A percentile compares a stretch with the other conserved stretches of the same genome.
Conservation (phyloP, 2,329 filamentous ascomycete species). For the Claviceps pazoutovae region DNA sequence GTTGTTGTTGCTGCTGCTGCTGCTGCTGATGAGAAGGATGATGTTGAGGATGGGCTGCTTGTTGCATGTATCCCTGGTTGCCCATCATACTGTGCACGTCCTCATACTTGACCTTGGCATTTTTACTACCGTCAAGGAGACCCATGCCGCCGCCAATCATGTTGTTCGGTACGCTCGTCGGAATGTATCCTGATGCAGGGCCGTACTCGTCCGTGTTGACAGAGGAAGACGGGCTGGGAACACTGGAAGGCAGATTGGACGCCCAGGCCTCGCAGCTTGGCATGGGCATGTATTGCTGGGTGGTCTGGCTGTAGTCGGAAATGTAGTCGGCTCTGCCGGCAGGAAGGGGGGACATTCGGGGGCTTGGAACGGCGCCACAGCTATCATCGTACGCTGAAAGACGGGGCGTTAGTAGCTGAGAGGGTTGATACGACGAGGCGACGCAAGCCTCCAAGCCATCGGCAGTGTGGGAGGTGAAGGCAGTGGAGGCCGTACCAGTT, state of each 20-base stretch:
- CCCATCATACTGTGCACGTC: conserved; percentile 17
- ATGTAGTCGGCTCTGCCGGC: conserved; percentile 27
- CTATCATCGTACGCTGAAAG: conserved; percentile 25
- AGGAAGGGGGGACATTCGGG: conserved; percentile 31
- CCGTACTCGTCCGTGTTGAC: conserved; percentile 33
- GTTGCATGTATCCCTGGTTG: conserved; percentile 14
- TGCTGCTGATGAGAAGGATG: conserved; percentile 3
- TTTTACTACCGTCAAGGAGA: conserved; percentile 18
- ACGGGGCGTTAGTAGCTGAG: conserved; percentile 10
- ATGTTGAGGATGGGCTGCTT: conserved; percentile 1
- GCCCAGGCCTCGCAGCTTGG: conserved; percentile 35
- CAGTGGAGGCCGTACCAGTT: conserved; percentile 22
- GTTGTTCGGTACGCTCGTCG: conserved; percentile 32
- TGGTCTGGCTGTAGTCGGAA: conserved; percentile 23
- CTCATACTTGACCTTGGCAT: conserved; percentile 27
- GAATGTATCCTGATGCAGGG: conserved; percentile 27
- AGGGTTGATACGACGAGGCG: not conserved
- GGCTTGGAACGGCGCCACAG: conserved; percentile 27
- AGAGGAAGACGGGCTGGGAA: conserved; percentile 38
- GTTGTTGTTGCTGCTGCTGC: conserved; percentile 16
- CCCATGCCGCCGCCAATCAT: conserved; percentile 18
- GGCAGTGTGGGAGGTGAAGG: conserved; percentile 1
- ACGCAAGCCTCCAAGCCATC: conserved; percentile 6
- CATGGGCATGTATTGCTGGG: conserved; percentile 21
- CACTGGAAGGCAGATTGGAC: conserved; percentile 30